Base-by-base conservation (phyloP, 768 basidiomycete species). In the Inosperma sp. region DNA sequence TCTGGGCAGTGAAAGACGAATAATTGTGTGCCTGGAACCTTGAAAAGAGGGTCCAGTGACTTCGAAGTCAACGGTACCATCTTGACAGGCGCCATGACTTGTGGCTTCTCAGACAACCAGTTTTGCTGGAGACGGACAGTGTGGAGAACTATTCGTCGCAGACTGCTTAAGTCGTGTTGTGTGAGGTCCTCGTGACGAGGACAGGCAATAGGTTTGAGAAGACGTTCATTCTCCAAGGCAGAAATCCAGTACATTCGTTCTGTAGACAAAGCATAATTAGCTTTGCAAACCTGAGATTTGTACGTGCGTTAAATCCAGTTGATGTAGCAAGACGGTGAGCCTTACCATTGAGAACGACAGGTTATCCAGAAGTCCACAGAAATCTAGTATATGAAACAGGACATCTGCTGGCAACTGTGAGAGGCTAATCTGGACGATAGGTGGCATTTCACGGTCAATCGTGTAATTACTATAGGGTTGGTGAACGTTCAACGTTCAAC, bases 221-320 rank as follows among this genome's bases (percentile, higher is more conserved):
- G 51, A 8, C 57, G 60, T n/a, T 64, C 56, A n/a, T 41, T 31
- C 21, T 55, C 43, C 5, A 71, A 55, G 7, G 62, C 53, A 16
- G 48, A 44, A n/a, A 67, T 64, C 68, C 68, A 69, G 45, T 56
- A 65, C 10, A 51, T 54, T 8, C 61, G 62, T 43, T 66, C 55
- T n/a, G 55, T 29, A 4, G 63, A 52, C 31, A 65, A 49, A 7
- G 34, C n/a, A 21, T 62, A 23, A 42, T 65, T 57, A 7, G 52
- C 23, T 17, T 48, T 53, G 49, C 51, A 64, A 14, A 59, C 56
- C 65, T 68, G 48, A 23, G 25, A 31, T 34, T 29, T 13, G 29
- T 16, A 22, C 22, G 21, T n/a, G 16, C 1, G 22, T 2, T 23
- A 19, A 51, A 19, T 17, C 31, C 25, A 29, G 13, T 23, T 13